These are phyloP conservation scores for Daldinia sp. DNA, from an alignment of 2,329 filamentous ascomycete species.

Conservation along the genomic window DNA sequence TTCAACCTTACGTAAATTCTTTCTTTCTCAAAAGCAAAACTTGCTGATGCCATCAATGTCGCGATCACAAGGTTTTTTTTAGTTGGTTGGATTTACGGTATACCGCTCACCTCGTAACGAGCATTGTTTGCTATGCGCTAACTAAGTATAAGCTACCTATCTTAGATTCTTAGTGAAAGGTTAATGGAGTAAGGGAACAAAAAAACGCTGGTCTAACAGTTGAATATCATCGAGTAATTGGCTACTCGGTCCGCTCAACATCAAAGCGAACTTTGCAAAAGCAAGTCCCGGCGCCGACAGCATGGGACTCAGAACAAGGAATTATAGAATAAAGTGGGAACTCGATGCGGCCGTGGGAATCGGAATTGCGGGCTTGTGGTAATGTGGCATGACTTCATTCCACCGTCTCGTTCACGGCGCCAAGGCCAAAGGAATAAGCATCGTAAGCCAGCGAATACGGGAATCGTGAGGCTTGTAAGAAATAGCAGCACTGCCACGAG, in stretches of 20 bases:
- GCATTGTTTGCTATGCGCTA: not conserved
- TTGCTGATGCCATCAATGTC: not conserved
- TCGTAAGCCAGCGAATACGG: slow-evolving; percentile 28
- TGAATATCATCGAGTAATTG: not conserved
- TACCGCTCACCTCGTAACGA: not conserved
- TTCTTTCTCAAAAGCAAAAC: not conserved
- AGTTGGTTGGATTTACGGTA: slow-evolving; percentile 1
- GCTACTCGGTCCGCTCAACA: not conserved
- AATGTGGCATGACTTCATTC: slow-evolving; percentile 41
- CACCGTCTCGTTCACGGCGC: slow-evolving; percentile 23
- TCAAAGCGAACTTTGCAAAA: not conserved
- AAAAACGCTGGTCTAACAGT: not conserved
- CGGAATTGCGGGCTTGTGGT: slow-evolving; percentile 15
- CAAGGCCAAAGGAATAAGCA: slow-evolving; percentile 19
- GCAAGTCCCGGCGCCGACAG: not conserved
- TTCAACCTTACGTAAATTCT: slow-evolving; percentile 2
- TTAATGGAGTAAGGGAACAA: not conserved
- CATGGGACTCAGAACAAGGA: slow-evolving; percentile 17
- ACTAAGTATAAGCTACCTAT: not conserved
- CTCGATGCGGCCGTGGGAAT: not conserved
- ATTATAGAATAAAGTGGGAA: not conserved
- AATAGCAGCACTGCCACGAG: slow-evolving; percentile 25
- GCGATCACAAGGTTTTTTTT: not conserved
- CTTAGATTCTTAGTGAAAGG: no score
- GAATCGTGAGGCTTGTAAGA: slow-evolving; percentile 10